Conservation (phyloP, 768 basidiomycete species). For the Boletus fagicola region DNA sequence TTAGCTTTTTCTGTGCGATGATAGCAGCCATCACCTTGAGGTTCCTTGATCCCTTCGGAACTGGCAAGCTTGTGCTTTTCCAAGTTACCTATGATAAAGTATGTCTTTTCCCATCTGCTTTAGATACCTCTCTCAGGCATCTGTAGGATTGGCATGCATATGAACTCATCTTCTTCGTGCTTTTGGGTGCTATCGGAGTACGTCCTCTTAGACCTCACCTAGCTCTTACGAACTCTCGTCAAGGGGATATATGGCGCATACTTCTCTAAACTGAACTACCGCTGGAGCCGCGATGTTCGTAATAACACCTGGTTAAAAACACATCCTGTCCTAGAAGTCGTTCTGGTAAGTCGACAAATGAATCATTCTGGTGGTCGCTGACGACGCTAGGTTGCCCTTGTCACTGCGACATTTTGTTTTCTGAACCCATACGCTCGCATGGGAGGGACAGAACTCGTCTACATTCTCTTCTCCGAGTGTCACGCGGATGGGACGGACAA, state of each 20-base stretch:
- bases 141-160: conserved; percentile 89
- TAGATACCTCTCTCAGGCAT: conserved; percentile 2
- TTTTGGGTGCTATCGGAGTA: conserved; percentile 89
- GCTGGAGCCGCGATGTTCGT: conserved; percentile 83
- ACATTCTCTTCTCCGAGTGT: conserved; percentile 89
- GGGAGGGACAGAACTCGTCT: conserved; percentile 94
- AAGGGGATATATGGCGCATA: conserved; percentile 93
- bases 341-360: conserved; percentile 52
- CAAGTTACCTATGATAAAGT: conserved; percentile 89
- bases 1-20: conserved; percentile 96
- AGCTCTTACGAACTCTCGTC: conserved; percentile 9
- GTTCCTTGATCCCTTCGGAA: conserved; percentile 93
- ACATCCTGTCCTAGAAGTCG: conserved; percentile 82
- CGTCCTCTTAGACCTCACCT: conserved; percentile 22
- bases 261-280: conserved; percentile 88
- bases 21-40: conserved; percentile 93
- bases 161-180: conserved; percentile 80
- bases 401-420: conserved; percentile 79
- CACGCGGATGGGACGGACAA: conserved; percentile 50
- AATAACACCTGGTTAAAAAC: conserved; percentile 75
- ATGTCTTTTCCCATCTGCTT: background rate
- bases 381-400: conserved; percentile 60
- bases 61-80: conserved; percentile 90
- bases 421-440: conserved; percentile 88
- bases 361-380: conserved; percentile 7